Conservation (phyloP, 495 filamentous ascomycete species). For the Aspergillus baeticus region DNA sequence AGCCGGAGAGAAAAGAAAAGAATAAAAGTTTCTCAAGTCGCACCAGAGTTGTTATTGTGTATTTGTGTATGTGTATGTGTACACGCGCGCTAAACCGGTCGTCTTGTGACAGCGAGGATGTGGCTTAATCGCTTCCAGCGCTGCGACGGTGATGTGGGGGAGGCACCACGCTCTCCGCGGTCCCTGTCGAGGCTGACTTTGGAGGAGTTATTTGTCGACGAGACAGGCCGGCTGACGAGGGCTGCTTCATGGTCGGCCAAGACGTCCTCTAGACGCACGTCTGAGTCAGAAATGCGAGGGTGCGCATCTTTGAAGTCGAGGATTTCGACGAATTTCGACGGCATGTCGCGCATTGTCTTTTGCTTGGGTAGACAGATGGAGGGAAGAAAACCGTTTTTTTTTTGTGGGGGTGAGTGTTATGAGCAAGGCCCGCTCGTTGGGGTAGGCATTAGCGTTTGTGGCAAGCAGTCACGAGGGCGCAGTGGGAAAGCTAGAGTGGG, state of each 20-base stretch:
- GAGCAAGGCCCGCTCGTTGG: background rate
- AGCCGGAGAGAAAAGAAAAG: too few species aligned
- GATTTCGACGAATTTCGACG: slow-evolving; percentile 49
- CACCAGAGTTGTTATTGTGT: background rate
- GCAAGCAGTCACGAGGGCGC: background rate
- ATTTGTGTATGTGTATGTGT: background rate
- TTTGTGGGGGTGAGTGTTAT: background rate
- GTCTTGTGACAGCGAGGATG: slow-evolving; percentile 32
- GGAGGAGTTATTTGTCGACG: slow-evolving; percentile 40
- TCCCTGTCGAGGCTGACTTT: slow-evolving; percentile 31
- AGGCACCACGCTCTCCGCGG: slow-evolving; percentile 24
- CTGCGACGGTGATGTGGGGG: slow-evolving; percentile 30
- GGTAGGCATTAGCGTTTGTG: background rate
- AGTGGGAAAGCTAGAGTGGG: background rate
- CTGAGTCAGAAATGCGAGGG: slow-evolving; percentile 37
- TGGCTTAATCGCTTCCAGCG: slow-evolving; percentile 43
- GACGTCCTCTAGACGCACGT: slow-evolving; percentile 50
- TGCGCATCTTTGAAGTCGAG: slow-evolving; percentile 39
- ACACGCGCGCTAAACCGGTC: slow-evolving; percentile 6
- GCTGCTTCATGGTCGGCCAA: slow-evolving; percentile 49
- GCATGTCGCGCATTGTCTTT: slow-evolving; percentile 40
- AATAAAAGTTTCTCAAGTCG: too few species aligned
- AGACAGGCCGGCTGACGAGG: slow-evolving; percentile 37
- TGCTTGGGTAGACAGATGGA: background rate
- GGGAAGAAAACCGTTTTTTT: too few species aligned